Evolutionary conservation across 257 asterid species (phyloP).

Genomic region (Gentiana dahurica): DNA sequence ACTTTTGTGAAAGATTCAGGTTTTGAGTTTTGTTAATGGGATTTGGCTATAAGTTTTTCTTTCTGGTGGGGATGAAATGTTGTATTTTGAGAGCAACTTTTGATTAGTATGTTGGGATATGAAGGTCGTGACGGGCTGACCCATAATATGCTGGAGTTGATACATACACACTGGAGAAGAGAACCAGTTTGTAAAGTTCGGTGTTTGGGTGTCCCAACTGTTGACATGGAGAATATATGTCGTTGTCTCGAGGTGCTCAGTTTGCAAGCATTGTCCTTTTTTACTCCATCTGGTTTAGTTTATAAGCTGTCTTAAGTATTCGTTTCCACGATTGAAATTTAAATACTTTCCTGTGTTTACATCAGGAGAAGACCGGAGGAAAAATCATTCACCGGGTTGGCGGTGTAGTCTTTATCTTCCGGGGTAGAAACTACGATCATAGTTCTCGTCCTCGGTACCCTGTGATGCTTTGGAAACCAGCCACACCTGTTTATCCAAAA

Average conservation of each 20-base stretch:
- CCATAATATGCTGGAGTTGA: conserved; percentile 97
- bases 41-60: no score
- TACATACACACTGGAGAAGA: conserved; percentile 95
- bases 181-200: conserved; percentile 93
- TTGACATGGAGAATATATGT: conserved; percentile 84
- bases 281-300: conserved; percentile 8
- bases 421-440: conserved; percentile 87
- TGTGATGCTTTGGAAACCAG: conserved; percentile 98
- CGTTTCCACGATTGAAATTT: not conserved
- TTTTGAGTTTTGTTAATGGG: no score
- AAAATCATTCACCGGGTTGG: conserved; percentile 73
- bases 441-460: conserved; percentile 66
- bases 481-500: conserved; percentile 95
- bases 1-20: no score
- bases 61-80: no score
- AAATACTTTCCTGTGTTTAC: conserved; percentile 3
- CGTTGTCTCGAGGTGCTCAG: conserved; percentile 74
- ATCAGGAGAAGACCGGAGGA: conserved; percentile 81
- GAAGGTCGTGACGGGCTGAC: conserved; percentile 97
- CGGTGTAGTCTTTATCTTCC: conserved; percentile 77
- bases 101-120: conserved; percentile 14
- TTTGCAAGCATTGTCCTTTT: conserved; percentile 10
- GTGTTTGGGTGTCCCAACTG: conserved; percentile 94
- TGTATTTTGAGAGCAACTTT: no score
- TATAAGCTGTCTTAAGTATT: not conserved